Evolutionary conservation across 805 yeast genomes (phyloP).

Genomic region (Isabelozyma heimii): DNA sequence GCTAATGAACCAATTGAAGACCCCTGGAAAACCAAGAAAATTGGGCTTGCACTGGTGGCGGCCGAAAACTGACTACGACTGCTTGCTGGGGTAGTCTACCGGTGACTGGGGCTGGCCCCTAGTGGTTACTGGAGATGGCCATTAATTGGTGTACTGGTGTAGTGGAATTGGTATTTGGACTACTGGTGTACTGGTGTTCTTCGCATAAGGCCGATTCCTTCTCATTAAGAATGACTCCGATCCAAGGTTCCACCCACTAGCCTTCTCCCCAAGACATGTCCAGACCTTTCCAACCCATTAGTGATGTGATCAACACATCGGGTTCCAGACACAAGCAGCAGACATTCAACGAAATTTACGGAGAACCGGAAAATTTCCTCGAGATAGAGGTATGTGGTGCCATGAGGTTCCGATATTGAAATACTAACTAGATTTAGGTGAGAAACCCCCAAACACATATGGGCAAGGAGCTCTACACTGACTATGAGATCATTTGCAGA

Average conservation of each 20-base stretch:
- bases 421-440: constrained; percentile 33
- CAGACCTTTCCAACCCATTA: constrained; percentile 42
- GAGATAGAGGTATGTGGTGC: constrained; percentile 71
- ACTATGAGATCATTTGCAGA: constrained; percentile 84
- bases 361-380: constrained; percentile 90
- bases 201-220: too few relatives aligned
- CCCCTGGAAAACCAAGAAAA: neutral
- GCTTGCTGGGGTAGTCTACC: too few relatives aligned
- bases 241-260: too few relatives aligned
- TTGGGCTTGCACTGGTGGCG: neutral
- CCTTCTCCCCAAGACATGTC: constrained; percentile 20
- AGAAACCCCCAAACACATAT: constrained; percentile 74
- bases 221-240: neutral
- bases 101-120: too few relatives aligned
- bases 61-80: neutral
- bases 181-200: too few relatives aligned
- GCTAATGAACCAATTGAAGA: neutral
- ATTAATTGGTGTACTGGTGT: too few relatives aligned
- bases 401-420: neutral
- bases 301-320: constrained; percentile 35
- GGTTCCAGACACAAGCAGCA: constrained; percentile 46
- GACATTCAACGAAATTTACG: constrained; percentile 79
- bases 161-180: too few relatives aligned
- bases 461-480: constrained; percentile 74
- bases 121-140: too few relatives aligned